Evolutionary conservation across 139 green algal genomes (phyloP), one percentile per base, ranked within the genome.

Genomic region (Chlorella sp.): DNA sequence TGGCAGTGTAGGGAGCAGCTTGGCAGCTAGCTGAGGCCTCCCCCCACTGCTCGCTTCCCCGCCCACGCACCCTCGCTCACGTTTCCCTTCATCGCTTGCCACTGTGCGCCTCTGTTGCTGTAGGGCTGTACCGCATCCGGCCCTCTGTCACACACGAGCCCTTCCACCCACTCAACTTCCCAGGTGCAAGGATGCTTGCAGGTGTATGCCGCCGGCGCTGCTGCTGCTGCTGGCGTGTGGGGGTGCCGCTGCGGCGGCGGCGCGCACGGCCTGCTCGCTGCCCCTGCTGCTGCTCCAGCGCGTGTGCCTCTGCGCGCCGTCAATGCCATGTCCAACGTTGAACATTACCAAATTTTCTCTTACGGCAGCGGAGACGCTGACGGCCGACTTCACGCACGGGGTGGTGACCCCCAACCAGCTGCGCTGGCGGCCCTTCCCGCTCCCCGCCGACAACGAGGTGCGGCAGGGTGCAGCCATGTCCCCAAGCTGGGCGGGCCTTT

Each of bases 321-420:
- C 64, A 40, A 40, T 32, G 64, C 54, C 54, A 17, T 75, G 5
- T 48, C 20, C 9, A 16, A n/a, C n/a, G n/a, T n/a, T n/a, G n/a
- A n/a, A n/a, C n/a, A n/a, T n/a, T n/a, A n/a, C n/a, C n/a, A n/a
- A n/a, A n/a, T n/a, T n/a, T n/a, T n/a, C n/a, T n/a, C n/a, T 32
- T 17, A 8, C 80, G 72, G 56, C 82, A 72, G 83, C 89, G 19
- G 90, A 94, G 46, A 87, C 84, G 20, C 86, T 76, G 89, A 92
- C 38, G 60, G 92, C 76, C 13, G 90, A 98, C 81, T 97, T 97
- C 76, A 40, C 43, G 40, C 34, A 81, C 2, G 89, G 82, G 6
- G 82, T 92, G n/a, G 83, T 95, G 20, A 98, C 94, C 0, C 96
- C 96, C 80, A 98, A 98, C 84, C 96, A 99, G 92, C 87, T 98